Base-by-base conservation (phyloP, 495 filamentous ascomycete species). In the Aspergillus haitiensis region DNA sequence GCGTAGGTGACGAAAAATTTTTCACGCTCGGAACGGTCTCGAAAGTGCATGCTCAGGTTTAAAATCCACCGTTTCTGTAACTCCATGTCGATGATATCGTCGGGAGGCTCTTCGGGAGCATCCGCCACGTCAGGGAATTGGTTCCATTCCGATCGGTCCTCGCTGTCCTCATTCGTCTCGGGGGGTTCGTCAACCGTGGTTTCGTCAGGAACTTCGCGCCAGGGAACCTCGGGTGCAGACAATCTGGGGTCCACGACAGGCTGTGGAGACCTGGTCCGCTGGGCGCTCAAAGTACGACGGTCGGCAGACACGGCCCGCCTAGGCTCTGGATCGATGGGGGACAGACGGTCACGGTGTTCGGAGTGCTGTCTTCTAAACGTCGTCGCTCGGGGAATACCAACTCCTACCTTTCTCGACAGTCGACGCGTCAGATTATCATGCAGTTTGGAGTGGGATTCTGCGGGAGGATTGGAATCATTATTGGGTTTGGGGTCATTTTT, bases 1-100 rank as follows among this genome's bases (percentile, higher is more conserved):
- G 92, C 90, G 71, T 90, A 98, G 9, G 94, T 98, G 56, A 98
- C 88, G 74, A 98, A 98, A 78, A 98, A 98, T 72, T 98, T 98
- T 73, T 98, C 94, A 40, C 95, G 85, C 55, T 89, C 91, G 10
- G 94, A 96, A 62, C 89, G 88, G 73, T 98, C 94, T 52, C 93
- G 88, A 70, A 97, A 98, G 75, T 96, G 92, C 94, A 98, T 98
- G 75, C 92, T 97, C 56, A 98, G 81, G 66, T 98, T 98, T 61
- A 98, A 79, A 58, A 98, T 97, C 94, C 94, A 98, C 70, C 85
- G 86, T 58, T 81, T 81, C 64, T 97, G 92, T 62, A 97, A 79
- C 74, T 98, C 94, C 61, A 88, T 84, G 56, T 85, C 86, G 57
- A 96, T 78, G 60, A 83, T 80, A 56, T 82, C 79, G 34, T 84